Percentiles rank a stretch among this genome's conserved stretches.
phyloP scores from a whole-genome alignment of 306 rosid species.

The Fragaria ananassa region DNA sequence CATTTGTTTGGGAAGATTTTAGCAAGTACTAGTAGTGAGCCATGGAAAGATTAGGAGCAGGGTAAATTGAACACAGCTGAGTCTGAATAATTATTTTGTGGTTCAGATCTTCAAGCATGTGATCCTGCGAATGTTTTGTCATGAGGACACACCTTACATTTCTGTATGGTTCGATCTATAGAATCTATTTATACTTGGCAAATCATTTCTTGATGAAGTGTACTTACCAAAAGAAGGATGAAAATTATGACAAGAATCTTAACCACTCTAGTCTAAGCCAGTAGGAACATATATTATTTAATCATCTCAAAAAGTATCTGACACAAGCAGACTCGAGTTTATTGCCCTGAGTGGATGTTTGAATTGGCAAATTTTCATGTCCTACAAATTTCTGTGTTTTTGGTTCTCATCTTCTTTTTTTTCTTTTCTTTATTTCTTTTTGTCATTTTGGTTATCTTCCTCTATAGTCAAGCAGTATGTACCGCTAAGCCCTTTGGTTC shows the following conservation, averaged over 20 bases:
- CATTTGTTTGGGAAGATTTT: not conserved
- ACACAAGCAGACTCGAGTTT: not conserved
- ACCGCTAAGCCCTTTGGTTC: not conserved
- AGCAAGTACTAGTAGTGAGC: not conserved
- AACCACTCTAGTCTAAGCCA: not conserved
- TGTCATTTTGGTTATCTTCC: not conserved
- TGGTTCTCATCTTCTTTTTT: not conserved
- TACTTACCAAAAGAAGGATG: not conserved
- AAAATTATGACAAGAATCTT: not conserved
- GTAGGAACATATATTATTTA: not conserved
- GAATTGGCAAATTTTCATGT: not conserved
- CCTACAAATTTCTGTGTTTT: not conserved
- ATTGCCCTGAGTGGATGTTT: not conserved
- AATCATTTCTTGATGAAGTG: not conserved
- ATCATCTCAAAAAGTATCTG: not conserved
- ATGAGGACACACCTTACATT: not conserved
- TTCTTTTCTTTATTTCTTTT: not conserved
- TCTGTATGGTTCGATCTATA: not conserved
- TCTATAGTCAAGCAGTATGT: not conserved
- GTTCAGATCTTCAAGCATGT: conserved; percentile 8
- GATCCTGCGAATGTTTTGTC: not conserved
- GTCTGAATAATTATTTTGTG: not conserved
- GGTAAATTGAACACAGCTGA: conserved; percentile 2
- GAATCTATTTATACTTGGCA: not conserved
- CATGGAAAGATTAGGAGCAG: not conserved